Percentiles rank a stretch among this genome's conserved stretches.
phyloP scores from a whole-genome alignment of 208 protist species.

The Crithidia expoeki region DNA sequence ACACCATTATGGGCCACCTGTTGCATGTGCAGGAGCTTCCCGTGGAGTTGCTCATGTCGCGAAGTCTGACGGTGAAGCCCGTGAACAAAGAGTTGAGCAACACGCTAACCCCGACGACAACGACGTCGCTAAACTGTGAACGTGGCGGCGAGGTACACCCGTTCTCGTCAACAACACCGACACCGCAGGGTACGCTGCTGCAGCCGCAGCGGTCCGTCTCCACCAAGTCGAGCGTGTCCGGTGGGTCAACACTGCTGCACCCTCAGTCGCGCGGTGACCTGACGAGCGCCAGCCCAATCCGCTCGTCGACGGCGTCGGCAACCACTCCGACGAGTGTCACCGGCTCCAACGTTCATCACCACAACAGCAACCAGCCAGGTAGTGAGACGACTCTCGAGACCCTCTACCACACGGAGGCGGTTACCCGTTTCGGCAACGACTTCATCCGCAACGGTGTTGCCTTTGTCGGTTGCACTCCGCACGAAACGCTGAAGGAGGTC shows the following conservation, averaged over 20 bases:
- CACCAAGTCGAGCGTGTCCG: not conserved
- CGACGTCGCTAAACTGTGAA: slow-evolving; percentile 10
- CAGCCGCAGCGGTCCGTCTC: slow-evolving; percentile 19
- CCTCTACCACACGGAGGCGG: slow-evolving; percentile 57
- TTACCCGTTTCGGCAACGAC: slow-evolving; percentile 77
- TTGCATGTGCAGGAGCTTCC: slow-evolving; percentile 61
- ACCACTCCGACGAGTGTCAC: slow-evolving; percentile 2
- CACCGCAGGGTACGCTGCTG: slow-evolving; percentile 19
- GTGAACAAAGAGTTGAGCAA: slow-evolving; percentile 26
- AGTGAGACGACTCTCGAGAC: slow-evolving; percentile 46
- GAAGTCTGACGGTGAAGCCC: slow-evolving; percentile 41
- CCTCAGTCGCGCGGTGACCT: slow-evolving; percentile 11
- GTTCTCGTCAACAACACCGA: not conserved
- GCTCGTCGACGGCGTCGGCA: not conserved
- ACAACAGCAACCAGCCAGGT: not conserved
- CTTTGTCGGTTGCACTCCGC: slow-evolving; percentile 44
- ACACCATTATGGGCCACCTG: slow-evolving; percentile 67
- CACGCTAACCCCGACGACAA: slow-evolving; percentile 4
- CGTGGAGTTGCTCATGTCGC: slow-evolving; percentile 43
- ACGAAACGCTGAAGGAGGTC: slow-evolving; percentile 48
- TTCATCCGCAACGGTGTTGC: slow-evolving; percentile 83
- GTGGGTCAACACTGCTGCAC: slow-evolving; percentile 15
- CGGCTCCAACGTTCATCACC: slow-evolving; percentile 10
- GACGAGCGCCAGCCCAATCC: not conserved
- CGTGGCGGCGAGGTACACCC: slow-evolving; percentile 22